These are phyloP conservation scores for Kuraishia molischiana DNA, from an alignment of 805 yeast species.

Conservation along the genomic window DNA sequence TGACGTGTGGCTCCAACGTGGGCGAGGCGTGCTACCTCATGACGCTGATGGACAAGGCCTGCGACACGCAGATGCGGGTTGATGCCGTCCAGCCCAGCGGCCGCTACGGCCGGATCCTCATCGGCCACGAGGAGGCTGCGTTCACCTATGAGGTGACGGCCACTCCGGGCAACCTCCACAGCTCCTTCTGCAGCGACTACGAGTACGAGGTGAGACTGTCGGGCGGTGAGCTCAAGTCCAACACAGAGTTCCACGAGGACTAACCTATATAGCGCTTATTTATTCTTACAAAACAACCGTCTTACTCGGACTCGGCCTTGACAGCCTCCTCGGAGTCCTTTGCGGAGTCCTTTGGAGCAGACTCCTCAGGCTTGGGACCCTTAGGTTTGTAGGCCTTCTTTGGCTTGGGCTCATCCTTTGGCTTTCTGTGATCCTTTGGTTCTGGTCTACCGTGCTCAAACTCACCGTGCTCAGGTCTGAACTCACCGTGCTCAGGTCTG, in stretches of 20 bases:
- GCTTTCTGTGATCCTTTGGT: no score
- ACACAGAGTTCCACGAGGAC: not conserved
- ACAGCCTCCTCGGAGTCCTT: no score
- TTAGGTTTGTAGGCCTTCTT: no score
- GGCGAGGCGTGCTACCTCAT: slow-evolving; percentile 68
- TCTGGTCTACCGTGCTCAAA: no score
- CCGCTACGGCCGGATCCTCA: slow-evolving; percentile 25
- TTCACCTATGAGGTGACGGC: slow-evolving; percentile 50
- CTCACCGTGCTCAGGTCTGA: no score
- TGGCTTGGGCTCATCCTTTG: no score
- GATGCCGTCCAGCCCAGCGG: slow-evolving; percentile 39
- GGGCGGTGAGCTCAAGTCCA: not conserved
- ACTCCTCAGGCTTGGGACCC: no score
- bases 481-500: no score
- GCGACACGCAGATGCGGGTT: slow-evolving; percentile 56
- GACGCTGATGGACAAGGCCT: slow-evolving; percentile 51
- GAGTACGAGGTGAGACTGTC: slow-evolving; percentile 1
- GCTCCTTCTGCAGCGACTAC: slow-evolving; percentile 1
- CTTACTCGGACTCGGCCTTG: no score
- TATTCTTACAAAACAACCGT: no score
- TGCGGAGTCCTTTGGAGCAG: no score
- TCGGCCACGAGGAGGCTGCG: slow-evolving; percentile 55
- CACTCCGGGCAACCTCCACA: not conserved
- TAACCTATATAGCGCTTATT: no score
- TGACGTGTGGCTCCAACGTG: slow-evolving; percentile 61